Conservation (phyloP, 495 filamentous ascomycete species). For the Hypoxylon subgilvum region DNA sequence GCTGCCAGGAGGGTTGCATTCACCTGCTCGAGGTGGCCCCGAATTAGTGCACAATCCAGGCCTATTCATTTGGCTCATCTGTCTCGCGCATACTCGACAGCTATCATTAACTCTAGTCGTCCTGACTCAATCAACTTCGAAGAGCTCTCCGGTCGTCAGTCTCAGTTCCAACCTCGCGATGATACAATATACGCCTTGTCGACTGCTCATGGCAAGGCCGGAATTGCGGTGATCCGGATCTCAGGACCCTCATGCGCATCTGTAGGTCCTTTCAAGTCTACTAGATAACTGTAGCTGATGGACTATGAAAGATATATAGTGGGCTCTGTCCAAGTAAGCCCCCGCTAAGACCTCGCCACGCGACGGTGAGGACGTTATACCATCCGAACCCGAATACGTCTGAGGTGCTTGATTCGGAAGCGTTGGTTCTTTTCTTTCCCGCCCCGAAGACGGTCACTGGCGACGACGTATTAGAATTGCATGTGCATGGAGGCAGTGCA, state of each 20-base stretch:
- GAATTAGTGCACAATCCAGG: slow-evolving; percentile 1
- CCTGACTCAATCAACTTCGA: background rate
- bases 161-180: slow-evolving; percentile 28
- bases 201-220: slow-evolving; percentile 82
- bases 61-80: background rate
- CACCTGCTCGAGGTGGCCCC: slow-evolving; percentile 24
- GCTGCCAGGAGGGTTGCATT: slow-evolving; percentile 26
- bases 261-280: slow-evolving; percentile 49
- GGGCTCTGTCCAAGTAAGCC: slow-evolving; percentile 70
- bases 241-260: slow-evolving; percentile 78
- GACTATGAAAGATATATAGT: slow-evolving; percentile 72
- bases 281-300: slow-evolving; percentile 14
- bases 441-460: slow-evolving; percentile 84
- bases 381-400: slow-evolving; percentile 56
- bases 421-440: slow-evolving; percentile 88
- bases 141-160: background rate
- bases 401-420: slow-evolving; percentile 75
- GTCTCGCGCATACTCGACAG: slow-evolving; percentile 1
- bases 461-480: slow-evolving; percentile 89
- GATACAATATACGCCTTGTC: slow-evolving; percentile 92
- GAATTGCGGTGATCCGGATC: slow-evolving; percentile 88
- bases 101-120: background rate
- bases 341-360: slow-evolving; percentile 74
- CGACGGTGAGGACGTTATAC: slow-evolving; percentile 76
- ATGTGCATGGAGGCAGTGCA: slow-evolving; percentile 91